These are phyloP conservation scores for Gnomoniopsis sp. DNA, from an alignment of 2,329 filamentous ascomycete species.

Conservation along the genomic window DNA sequence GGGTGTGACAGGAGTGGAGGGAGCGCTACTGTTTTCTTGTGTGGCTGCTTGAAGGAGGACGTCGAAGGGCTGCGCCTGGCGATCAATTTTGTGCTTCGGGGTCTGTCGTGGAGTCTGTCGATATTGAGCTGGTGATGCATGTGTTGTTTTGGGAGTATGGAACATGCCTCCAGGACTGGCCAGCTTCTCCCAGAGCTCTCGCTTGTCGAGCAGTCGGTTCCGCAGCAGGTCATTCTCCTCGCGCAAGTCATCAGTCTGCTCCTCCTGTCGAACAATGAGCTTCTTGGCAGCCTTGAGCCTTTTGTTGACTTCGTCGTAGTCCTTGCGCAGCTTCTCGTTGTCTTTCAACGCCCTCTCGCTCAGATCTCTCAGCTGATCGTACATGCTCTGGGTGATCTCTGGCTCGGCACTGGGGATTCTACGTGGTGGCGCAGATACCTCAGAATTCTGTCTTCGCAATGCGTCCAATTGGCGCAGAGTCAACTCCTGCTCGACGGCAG, in stretches of 20 bases:
- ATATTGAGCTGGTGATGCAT: slow-evolving; percentile 39
- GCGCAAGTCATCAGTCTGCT: slow-evolving; percentile 63
- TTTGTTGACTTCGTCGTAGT: slow-evolving; percentile 61
- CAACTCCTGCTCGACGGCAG: slow-evolving; percentile 89
- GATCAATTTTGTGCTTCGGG: slow-evolving; percentile 37
- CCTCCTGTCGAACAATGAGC: slow-evolving; percentile 73
- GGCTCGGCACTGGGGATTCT: slow-evolving; percentile 49
- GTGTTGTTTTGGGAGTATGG: slow-evolving; percentile 56
- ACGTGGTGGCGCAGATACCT: slow-evolving; percentile 24
- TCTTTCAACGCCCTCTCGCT: slow-evolving; percentile 66
- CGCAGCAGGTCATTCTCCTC: slow-evolving; percentile 77
- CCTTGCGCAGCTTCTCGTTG: slow-evolving; percentile 60
- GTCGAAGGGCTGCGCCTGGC: slow-evolving; percentile 64
- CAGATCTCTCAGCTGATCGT: slow-evolving; percentile 60
- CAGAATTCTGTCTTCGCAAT: slow-evolving; percentile 58
- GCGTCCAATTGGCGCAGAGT: slow-evolving; percentile 85
- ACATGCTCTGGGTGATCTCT: slow-evolving; percentile 52
- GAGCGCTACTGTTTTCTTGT: slow-evolving; percentile 71
- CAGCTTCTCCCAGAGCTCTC: slow-evolving; percentile 79
- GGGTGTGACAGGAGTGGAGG: slow-evolving; percentile 61
- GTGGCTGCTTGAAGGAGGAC: slow-evolving; percentile 78
- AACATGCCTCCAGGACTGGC: slow-evolving; percentile 71
- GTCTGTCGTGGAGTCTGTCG: slow-evolving; percentile 51
- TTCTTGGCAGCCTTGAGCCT: slow-evolving; percentile 72
- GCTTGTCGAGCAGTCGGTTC: slow-evolving; percentile 82